Base-by-base conservation (phyloP, 2,329 filamentous ascomycete genomes). In the Tolypocladium guangdongense region DNA sequence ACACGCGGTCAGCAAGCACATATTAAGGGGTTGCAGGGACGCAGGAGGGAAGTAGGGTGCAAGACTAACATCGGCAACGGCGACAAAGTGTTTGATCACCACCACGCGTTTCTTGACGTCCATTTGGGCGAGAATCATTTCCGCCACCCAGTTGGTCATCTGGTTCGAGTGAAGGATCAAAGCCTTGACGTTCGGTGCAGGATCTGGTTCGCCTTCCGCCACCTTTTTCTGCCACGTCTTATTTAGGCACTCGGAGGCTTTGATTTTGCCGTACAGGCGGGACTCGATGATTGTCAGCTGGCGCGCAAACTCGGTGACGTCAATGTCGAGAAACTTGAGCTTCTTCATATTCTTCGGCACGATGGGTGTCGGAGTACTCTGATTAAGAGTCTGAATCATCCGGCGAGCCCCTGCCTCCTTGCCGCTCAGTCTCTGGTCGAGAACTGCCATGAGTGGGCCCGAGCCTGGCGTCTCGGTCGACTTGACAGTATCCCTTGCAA, bases 281-380 rank as follows among this genome's bases (percentile, higher is more conserved):
- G 91, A 96, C 70, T 99, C 93, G 58, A 97, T 95, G 59, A 99
- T 93, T 0, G 93, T 99, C 57, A 99, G 78, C 69, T 99, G 93
- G 49, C 93, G 85, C n/a, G 93, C 93, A 70, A 99, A 97, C 66
- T 99, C 93, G 0, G 87, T 88, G 0, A 90, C 84, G 66, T 99
- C 93, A 61, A 99, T 96, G 66, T 99, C 93, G 53, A 97, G 74
- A 73, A 99, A 97, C 70, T 97, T 99, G 62, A 99, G 81, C 72
- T 96, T 99, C 80, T 93, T 96, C 90, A 99, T 95, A 68, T 97
- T 96, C 78, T 96, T 96, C 1, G 93, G 93, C 68, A 96, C 83
- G 65, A 97, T 96, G 1, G 93, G 90, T 37, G 87, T 75, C 4
- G 93, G 92, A 1, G 88, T 87, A 57, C 88, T 86, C 62, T 86